Evolutionary conservation across 1,284 basidiomycete species (phyloP).

Genomic region (Sporisorium reilianum): DNA sequence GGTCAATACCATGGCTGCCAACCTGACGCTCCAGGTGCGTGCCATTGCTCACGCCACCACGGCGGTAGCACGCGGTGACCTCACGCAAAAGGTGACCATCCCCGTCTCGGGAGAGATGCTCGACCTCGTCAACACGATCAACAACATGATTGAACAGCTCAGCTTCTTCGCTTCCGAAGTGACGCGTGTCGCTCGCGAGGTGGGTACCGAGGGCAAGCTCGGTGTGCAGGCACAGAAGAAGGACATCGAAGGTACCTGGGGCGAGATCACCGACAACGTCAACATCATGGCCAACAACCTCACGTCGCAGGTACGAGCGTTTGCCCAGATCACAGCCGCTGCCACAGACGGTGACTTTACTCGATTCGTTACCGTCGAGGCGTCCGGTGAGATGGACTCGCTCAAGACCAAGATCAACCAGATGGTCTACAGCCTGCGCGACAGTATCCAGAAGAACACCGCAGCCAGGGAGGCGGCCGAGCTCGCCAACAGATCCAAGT

Average conservation of each 20-base stretch:
- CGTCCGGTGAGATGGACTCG: slow-evolving; percentile 98
- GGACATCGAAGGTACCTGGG: slow-evolving; percentile 97
- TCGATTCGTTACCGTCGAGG: slow-evolving; percentile 98
- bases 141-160: slow-evolving; percentile 72
- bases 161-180: slow-evolving; percentile 94
- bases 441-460: slow-evolving; percentile 98
- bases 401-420: slow-evolving; percentile 99
- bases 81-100: slow-evolving; percentile 91
- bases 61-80: slow-evolving; percentile 91
- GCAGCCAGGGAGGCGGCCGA: slow-evolving; percentile 97
- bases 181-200: slow-evolving; percentile 93
- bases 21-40: slow-evolving; percentile 90
- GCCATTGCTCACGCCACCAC: slow-evolving; percentile 95
- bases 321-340: slow-evolving; percentile 97
- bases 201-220: slow-evolving; percentile 94
- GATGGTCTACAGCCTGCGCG: slow-evolving; percentile 98
- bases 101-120: slow-evolving; percentile 95
- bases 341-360: slow-evolving; percentile 99
- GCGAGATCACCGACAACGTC: slow-evolving; percentile 90
- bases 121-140: slow-evolving; percentile 81
- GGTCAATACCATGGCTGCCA: slow-evolving; percentile 74
- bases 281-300: slow-evolving; percentile 77
- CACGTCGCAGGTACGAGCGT: slow-evolving; percentile 98
- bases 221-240: slow-evolving; percentile 98
- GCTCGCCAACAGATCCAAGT: slow-evolving; percentile 90